These are phyloP conservation scores for Zea mays DNA, from an alignment of 176 grass and related monocot species.

Conservation along the genomic window Zm-B73-REFERENCE-NAM-5.0 NC_050104.1:148081501-148082000, in stretches of 20 bases:
- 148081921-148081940: too few species aligned
- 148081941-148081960: too few species aligned
- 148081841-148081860: constrained; percentile 2
- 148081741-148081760: constrained; percentile 81
- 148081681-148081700: too few species aligned
- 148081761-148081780: constrained; percentile 91
- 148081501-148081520: constrained; percentile 9
- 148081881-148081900: constrained; percentile 27
- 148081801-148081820: constrained; percentile 65
- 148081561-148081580: constrained; percentile 68
- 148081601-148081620: constrained; percentile 93
- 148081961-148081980: too few species aligned
- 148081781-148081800: constrained; percentile 75
- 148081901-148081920: not conserved
- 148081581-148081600: constrained; percentile 85
- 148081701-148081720: not conserved
- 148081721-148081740: constrained; percentile 82
- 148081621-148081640: not conserved
- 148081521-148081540: constrained; percentile 77
- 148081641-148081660: not conserved
- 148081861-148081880: constrained; percentile 33
- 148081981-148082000: too few species aligned
- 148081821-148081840: constrained; percentile 64
- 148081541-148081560: constrained; percentile 79
- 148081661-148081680: not conserved